These are phyloP conservation scores for Viridothelium virens DNA, from an alignment of 495 filamentous ascomycete genomes.

Conservation along the genomic window DNA sequence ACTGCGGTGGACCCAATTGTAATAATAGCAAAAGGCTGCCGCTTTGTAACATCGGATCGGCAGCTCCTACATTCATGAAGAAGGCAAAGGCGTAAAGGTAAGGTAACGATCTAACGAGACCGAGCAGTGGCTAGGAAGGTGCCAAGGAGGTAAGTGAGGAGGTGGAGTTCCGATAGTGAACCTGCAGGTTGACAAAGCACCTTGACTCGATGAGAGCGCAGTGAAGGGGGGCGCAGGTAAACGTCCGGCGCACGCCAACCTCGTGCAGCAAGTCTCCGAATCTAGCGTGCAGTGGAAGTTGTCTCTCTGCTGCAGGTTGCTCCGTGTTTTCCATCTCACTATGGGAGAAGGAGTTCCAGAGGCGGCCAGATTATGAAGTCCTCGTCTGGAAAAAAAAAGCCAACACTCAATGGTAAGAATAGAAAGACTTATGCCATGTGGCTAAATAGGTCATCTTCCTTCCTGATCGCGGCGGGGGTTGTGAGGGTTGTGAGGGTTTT, in stretches of 20 bases:
- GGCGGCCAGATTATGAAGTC: too few relatives aligned
- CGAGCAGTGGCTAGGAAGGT: background rate
- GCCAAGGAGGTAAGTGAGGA: background rate
- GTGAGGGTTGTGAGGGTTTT: slow-evolving; percentile 4
- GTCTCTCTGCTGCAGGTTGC: too few relatives aligned
- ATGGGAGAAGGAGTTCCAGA: too few relatives aligned
- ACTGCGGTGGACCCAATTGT: too few relatives aligned
- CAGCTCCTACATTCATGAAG: too few relatives aligned
- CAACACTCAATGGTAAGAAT: background rate
- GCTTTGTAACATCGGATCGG: too few relatives aligned
- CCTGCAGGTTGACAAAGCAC: background rate
- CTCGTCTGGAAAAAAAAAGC: too few relatives aligned
- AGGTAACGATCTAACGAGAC: background rate
- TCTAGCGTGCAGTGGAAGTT: background rate
- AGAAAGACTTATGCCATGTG: background rate
- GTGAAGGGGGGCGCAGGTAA: background rate
- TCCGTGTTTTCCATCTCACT: too few relatives aligned
- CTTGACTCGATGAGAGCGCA: background rate
- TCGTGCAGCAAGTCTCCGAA: background rate
- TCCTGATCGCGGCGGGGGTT: slow-evolving; percentile 4
- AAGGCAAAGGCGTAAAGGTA: too few relatives aligned
- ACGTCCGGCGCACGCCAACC: background rate
- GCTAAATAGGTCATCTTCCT: background rate
- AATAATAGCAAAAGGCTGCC: too few relatives aligned
- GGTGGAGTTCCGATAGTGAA: background rate